Conservation (phyloP, 73 alveolate species). For the Stentor coeruleus region DNA sequence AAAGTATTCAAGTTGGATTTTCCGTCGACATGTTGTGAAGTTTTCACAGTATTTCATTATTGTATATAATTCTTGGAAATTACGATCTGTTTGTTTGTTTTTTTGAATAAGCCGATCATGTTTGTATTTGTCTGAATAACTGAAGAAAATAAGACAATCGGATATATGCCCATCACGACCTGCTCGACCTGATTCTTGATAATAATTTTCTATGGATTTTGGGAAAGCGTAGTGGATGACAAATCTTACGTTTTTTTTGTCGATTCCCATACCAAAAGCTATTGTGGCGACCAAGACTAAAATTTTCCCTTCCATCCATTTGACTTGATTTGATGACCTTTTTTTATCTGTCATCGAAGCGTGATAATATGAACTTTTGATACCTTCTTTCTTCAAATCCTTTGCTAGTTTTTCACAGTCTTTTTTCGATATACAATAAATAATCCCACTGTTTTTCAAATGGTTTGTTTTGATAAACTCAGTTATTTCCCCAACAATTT, state of each 20-base stretch:
- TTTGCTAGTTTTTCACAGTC: conserved; percentile 87
- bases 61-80: conserved; percentile 34
- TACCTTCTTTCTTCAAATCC: conserved; percentile 56
- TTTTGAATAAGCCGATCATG: conserved; percentile 1
- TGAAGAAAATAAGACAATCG: conserved; percentile 53
- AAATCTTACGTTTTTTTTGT: conserved; percentile 97
- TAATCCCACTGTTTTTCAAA: conserved; percentile 70
- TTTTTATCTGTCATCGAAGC: conserved; percentile 75
- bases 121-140: conserved; percentile 34
- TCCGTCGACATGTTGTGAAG: conserved; percentile 64
- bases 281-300: conserved; percentile 97
- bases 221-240: conserved; percentile 97
- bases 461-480: conserved; percentile 45
- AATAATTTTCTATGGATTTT: conserved; percentile 84
- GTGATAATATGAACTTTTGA: conserved; percentile 88
- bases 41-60: conserved; percentile 66
- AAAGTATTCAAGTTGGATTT: conserved; percentile 52
- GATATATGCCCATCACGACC: conserved; percentile 93
- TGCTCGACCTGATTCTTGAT: conserved; percentile 98
- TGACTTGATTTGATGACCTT: conserved; percentile 68
- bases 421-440: conserved; percentile 87
- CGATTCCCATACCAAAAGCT: conserved; percentile 99
- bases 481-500: conserved; percentile 67
- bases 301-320: conserved; percentile 92
- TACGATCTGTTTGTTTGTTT: conserved; percentile 23